These are phyloP conservation scores for Nannochloris sp. DNA, from an alignment of 139 green algal species.

Conservation along the genomic window DNA sequence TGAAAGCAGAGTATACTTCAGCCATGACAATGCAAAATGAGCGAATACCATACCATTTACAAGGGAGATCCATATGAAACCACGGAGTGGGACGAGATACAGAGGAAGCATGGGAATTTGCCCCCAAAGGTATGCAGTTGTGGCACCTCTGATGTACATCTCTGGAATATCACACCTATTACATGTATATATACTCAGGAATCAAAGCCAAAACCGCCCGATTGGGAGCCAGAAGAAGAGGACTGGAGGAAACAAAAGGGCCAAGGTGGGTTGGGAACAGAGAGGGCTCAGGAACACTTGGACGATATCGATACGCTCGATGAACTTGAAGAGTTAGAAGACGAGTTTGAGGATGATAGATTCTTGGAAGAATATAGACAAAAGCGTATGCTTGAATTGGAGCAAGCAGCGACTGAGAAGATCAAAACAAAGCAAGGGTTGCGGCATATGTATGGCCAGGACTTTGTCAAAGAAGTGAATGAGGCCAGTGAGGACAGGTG, in stretches of 20 bases:
- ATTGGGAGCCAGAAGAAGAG: constrained; percentile 42
- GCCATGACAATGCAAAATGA: constrained; percentile 25
- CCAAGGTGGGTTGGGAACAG: background rate
- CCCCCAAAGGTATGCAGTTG: constrained; percentile 27
- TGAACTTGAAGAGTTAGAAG: background rate
- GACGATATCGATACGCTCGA: too few species aligned
- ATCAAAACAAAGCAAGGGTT: constrained; percentile 33
- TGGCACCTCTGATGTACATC: background rate
- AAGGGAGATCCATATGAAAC: constrained; percentile 51
- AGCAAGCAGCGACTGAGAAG: constrained; percentile 8
- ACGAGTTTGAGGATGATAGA: constrained; percentile 24
- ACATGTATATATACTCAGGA: constrained; percentile 6
- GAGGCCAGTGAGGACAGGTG: constrained; percentile 54
- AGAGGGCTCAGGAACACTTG: too few species aligned
- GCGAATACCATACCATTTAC: constrained; percentile 68
- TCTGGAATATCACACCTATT: background rate
- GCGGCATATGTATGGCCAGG: constrained; percentile 46
- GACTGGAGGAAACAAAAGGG: background rate
- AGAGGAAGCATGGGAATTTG: constrained; percentile 61
- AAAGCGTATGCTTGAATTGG: constrained; percentile 60
- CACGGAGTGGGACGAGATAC: constrained; percentile 83
- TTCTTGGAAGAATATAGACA: constrained; percentile 58
- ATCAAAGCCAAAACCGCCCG: constrained; percentile 46
- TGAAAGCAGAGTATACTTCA: background rate
- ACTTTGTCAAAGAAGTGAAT: constrained; percentile 79